These are phyloP conservation scores for Cyberlindnera suaveolens DNA, from an alignment of 805 yeast species.

Conservation along the genomic window DNA sequence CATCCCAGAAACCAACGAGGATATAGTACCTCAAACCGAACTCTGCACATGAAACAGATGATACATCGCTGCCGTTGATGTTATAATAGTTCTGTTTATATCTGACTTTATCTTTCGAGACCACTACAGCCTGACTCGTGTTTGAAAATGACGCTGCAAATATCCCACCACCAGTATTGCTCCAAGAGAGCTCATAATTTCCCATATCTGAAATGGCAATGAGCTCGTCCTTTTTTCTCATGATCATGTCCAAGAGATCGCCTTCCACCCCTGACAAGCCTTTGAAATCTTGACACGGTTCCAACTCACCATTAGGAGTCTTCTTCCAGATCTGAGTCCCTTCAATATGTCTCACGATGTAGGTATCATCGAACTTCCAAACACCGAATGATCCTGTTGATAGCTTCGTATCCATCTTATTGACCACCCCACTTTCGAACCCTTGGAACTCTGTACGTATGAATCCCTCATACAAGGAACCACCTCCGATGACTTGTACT, in stretches of 20 bases:
- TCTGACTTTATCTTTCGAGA: background rate
- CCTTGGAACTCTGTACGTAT: constrained; percentile 20
- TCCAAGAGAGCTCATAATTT: constrained; percentile 3
- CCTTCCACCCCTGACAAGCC: constrained; percentile 11
- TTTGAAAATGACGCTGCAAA: background rate
- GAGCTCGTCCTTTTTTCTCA: constrained; percentile 1
- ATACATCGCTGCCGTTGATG: constrained; percentile 9
- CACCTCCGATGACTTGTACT: constrained; percentile 21
- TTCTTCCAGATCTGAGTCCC: constrained; percentile 3
- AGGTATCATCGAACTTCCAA: constrained; percentile 13
- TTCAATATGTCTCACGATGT: constrained; percentile 7
- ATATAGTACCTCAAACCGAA: constrained; percentile 1
- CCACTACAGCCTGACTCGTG: background rate
- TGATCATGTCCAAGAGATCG: constrained; percentile 9
- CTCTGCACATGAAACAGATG: constrained; percentile 8
- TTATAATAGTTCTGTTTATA: constrained; percentile 3
- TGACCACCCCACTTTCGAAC: constrained; percentile 2
- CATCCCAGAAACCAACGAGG: constrained; percentile 22
- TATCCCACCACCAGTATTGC: background rate
- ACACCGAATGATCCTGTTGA: constrained; percentile 5
- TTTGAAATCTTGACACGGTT: constrained; percentile 5
- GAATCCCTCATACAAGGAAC: constrained; percentile 13
- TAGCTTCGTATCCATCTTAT: background rate
- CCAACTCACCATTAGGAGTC: background rate
- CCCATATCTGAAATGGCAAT: constrained; percentile 15